Evolutionary conservation across 345 rosid species (phyloP), one percentile per base, ranked within the genome.

Genomic region (Durio zibethinus): DNA sequence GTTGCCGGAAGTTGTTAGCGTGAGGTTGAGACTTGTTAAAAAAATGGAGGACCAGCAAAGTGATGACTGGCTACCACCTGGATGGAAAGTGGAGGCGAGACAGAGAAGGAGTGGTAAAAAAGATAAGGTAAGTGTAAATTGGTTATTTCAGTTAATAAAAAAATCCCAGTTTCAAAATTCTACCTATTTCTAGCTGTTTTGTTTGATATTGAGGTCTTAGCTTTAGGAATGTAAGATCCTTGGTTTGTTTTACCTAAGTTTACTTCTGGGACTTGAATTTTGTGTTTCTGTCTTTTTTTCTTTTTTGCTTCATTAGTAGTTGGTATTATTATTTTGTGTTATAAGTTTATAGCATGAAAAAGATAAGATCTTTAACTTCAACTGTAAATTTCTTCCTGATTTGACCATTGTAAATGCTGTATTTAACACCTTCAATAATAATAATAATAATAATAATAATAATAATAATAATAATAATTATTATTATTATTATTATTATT

Each of bases 71-170:
- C 81, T 87, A 0, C 90, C 88, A 64, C 66, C 83, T 38, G 98
- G 97, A 8, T 85, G 94, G 90, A 90, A 81, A 57, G 90, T 88
- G 70, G 85, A 90, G 67, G 82, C 86, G 67, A 89, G 81, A 74
- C 86, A 86, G 36, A 90, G 87, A 76, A 81, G 80, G 70, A 87
- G 77, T 56, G 97, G 98, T 65, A 89, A 82, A 84, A 92, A 88
- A 52, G 90, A 94, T 66, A 91, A 89, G 98, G 99, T 93, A 8
- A 85, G 47, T 73, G 43, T 73, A 35, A 53, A 35, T 62, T 62
- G 8, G 6, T 35, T 36, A 47, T 11, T 10, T 45, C 18, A 21
- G 29, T 14, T 43, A 45, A 31, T 3, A 35, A 1, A 35, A 5
- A 25, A 23, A 65, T 2, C 50, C 61, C 61, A 1, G 42, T 53